Evolutionary conservation across 257 asterid genomes (phyloP).

Genomic region (Galeopsis tetrahit): DNA sequence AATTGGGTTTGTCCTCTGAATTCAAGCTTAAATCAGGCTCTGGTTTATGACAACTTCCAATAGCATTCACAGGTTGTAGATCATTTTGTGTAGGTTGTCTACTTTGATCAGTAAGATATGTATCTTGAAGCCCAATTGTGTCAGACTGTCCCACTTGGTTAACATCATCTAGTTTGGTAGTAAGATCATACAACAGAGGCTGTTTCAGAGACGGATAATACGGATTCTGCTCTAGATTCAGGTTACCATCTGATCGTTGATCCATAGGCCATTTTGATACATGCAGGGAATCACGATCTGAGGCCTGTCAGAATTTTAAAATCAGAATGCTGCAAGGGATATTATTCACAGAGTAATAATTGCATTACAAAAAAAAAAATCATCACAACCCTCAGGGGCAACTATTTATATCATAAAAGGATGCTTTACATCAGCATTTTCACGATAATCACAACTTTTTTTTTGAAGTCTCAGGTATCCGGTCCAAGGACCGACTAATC

Average conservation of each 20-base stretch:
- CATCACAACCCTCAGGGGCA: constrained; percentile 17
- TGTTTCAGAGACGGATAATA: constrained; percentile 34
- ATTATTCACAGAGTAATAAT: constrained; percentile 18
- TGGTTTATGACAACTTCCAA: constrained; percentile 46
- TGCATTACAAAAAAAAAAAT: background rate
- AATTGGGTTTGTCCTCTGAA: constrained; percentile 51
- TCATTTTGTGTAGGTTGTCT: constrained; percentile 48
- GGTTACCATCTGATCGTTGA: constrained; percentile 47
- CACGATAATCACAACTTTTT: constrained; percentile 6
- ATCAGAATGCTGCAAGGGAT: constrained; percentile 22
- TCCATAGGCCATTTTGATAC: constrained; percentile 56
- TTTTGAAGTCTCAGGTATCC: too few relatives aligned
- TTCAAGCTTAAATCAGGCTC: constrained; percentile 45
- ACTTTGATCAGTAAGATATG: constrained; percentile 47
- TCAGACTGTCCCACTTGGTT: constrained; percentile 43
- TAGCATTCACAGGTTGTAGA: constrained; percentile 44
- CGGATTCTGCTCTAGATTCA: constrained; percentile 38
- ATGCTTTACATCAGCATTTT: constrained; percentile 13
- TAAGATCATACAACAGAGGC: constrained; percentile 40
- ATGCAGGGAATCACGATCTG: constrained; percentile 45
- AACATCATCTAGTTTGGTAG: constrained; percentile 45
- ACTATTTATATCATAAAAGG: background rate
- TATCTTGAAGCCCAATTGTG: constrained; percentile 39
- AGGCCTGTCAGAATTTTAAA: constrained; percentile 52
- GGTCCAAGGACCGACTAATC: too few relatives aligned